Conservation (phyloP, 345 rosid genomes). For the Lepidium didymum region DNA sequence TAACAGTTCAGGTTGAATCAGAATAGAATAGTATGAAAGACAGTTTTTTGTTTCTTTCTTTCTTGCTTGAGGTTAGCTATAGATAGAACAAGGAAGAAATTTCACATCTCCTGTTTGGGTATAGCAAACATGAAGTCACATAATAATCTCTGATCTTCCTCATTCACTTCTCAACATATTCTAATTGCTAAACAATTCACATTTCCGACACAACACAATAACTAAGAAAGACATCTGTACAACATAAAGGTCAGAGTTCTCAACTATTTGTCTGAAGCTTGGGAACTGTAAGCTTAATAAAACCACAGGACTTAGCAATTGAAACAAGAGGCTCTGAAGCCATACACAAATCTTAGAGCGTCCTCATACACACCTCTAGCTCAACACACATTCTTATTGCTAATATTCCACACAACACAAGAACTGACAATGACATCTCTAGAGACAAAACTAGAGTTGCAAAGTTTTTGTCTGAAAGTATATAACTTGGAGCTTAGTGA, state of each 20-base stretch:
- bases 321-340: no score
- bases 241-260: not conserved
- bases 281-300: not conserved
- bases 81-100: not conserved
- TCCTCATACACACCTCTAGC: not conserved
- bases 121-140: not conserved
- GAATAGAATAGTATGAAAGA: constrained; percentile 13
- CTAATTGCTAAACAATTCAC: not conserved
- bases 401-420: not conserved
- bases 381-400: not conserved
- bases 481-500: not conserved
- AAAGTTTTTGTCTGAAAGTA: not conserved
- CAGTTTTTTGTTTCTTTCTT: not conserved
- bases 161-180: not conserved
- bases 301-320: not conserved
- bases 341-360: no score
- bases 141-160: not conserved
- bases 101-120: not conserved
- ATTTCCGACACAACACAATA: not conserved
- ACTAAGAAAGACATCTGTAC: not conserved
- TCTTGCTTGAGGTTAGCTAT: not conserved
- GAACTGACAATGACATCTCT: not conserved
- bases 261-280: not conserved
- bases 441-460: not conserved
- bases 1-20: constrained; percentile 69